Evolutionary conservation across 2,329 filamentous ascomycete genomes (phyloP).

Genomic region (Colletotrichum siamense): DNA sequence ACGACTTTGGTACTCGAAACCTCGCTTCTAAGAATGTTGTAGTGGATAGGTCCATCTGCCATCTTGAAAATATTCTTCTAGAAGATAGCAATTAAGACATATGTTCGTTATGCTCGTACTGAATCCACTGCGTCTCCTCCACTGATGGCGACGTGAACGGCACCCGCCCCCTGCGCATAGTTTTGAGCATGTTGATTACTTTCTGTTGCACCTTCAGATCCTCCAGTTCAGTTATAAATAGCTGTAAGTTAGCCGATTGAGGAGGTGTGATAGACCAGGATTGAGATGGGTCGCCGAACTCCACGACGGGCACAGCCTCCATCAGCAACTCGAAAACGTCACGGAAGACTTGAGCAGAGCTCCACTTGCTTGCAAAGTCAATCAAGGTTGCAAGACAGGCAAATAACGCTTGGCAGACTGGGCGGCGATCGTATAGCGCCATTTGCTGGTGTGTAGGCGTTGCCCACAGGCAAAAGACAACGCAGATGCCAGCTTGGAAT

Average conservation of each 20-base stretch:
- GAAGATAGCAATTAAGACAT: neutral
- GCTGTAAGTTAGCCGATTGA: neutral
- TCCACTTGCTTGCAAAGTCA: neutral
- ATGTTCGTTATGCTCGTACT: neutral
- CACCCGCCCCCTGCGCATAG: neutral
- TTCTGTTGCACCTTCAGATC: neutral
- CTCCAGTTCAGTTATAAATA: neutral
- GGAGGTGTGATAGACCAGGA: neutral
- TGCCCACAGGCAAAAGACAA: neutral
- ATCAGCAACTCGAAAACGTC: neutral
- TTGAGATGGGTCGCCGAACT: neutral
- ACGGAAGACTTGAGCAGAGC: neutral
- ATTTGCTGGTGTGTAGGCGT: neutral
- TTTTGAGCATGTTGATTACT: neutral
- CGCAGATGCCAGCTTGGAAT: neutral
- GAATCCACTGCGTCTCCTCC: neutral
- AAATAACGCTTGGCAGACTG: neutral
- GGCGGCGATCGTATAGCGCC: neutral
- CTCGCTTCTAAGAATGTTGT: neutral
- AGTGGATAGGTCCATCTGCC: rapidly evolving
- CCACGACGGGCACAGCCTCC: neutral
- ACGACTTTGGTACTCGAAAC: neutral
- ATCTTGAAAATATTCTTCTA: neutral
- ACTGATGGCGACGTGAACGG: neutral
- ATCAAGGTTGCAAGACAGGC: neutral